A percentile compares a stretch with the other conserved stretches of the same genome.
Evolutionary conservation across 441 rosid species (phyloP).

Genomic region (Erodium chrysanthum): DNA sequence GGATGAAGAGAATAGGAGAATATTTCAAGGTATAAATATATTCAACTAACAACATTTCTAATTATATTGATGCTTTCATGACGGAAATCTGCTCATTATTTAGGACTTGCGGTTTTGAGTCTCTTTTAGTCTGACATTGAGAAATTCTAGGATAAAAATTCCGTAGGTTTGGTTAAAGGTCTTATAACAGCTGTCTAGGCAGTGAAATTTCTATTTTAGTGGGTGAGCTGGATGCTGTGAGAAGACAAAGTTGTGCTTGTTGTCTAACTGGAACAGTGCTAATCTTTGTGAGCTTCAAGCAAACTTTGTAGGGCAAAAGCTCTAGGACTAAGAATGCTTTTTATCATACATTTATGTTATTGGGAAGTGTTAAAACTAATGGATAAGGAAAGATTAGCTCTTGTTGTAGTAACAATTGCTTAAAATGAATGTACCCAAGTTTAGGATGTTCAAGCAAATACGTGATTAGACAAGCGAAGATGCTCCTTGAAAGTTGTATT

Average conservation of each 20-base stretch:
- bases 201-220: not conserved
- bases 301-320: no score
- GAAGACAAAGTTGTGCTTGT: not conserved
- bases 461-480: no score
- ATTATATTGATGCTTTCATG: conserved; percentile 14
- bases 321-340: no score
- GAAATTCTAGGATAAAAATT: not conserved
- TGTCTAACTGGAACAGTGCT: not conserved
- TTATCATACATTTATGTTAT: no score
- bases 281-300: no score
- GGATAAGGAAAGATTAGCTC: no score
- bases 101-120: not conserved
- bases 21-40: conserved; percentile 27
- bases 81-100: conserved; percentile 13
- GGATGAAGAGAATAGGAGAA: conserved; percentile 27
- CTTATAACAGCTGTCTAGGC: not conserved
- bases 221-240: not conserved
- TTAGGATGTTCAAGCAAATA: no score
- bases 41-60: conserved; percentile 8
- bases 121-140: conserved; percentile 6
- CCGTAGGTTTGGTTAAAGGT: not conserved
- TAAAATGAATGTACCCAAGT: no score
- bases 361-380: no score
- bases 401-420: no score
- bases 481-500: no score